Percentiles rank a stretch among this genome's conserved stretches.
Evolutionary conservation across 345 rosid genomes (phyloP).

Genomic region (Rhodamnia argentea): DNA sequence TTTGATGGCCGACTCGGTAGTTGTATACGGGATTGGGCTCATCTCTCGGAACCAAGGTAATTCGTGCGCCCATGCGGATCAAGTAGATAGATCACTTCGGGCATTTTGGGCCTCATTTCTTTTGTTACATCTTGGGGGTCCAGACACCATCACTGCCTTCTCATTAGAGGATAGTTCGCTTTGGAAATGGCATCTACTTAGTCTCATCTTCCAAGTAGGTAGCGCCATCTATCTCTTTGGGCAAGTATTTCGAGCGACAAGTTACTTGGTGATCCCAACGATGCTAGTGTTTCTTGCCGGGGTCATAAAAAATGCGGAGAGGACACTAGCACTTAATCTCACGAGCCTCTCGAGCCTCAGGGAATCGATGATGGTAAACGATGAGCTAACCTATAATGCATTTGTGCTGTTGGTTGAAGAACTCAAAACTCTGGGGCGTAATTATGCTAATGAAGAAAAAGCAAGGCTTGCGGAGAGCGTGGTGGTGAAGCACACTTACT

Average conservation of each 20-base stretch:
- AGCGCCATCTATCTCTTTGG: not conserved
- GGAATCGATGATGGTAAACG: not conserved
- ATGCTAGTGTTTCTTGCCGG: not conserved
- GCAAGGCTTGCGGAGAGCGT: not conserved
- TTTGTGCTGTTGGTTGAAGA: not conserved
- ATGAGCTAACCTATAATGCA: not conserved
- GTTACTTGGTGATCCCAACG: not conserved
- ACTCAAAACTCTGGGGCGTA: not conserved
- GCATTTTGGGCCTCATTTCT: not conserved
- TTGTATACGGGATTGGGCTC: not conserved
- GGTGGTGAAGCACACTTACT: not conserved
- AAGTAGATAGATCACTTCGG: not conserved
- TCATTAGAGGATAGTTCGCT: not conserved
- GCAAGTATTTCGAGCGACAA: fast-evolving
- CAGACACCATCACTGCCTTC: not conserved
- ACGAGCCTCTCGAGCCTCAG: not conserved
- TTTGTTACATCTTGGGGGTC: not conserved
- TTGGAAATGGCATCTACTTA: fast-evolving
- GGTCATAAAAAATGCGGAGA: not conserved
- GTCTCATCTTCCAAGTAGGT: not conserved
- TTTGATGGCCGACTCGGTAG: not conserved
- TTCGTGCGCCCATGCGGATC: fast-evolving
- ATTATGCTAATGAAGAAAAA: not conserved
- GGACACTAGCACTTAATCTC: not conserved
- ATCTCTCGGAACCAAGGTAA: not conserved